Evolutionary conservation across 352 stramenopile genomes (phyloP).

Genomic region (Globisporangium nagaii): DNA sequence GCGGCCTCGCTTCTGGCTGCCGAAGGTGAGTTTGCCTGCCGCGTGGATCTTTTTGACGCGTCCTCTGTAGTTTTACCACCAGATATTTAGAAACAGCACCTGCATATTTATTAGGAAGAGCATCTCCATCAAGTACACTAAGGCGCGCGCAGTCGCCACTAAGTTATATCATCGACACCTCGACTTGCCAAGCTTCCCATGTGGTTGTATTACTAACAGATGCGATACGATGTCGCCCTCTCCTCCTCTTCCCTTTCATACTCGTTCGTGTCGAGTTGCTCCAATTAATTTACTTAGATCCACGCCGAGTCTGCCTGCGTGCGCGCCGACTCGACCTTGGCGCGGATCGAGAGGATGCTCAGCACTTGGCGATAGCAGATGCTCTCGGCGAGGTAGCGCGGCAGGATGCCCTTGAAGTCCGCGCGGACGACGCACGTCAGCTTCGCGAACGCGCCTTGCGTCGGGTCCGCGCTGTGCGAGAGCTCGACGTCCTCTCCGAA

Average conservation of each 20-base stretch:
- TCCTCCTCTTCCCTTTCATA: not conserved
- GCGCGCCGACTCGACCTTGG: slow-evolving; percentile 32
- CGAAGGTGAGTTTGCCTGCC: no score
- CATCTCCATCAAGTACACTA: no score
- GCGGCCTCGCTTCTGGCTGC: no score
- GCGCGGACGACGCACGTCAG: slow-evolving; percentile 52
- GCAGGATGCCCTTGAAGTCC: slow-evolving; percentile 60
- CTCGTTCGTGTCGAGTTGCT: not conserved
- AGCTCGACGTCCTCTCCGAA: slow-evolving; percentile 16
- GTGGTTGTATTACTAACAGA: not conserved
- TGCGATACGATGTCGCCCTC: not conserved
- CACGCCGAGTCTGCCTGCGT: slow-evolving; percentile 20
- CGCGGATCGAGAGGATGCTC: slow-evolving; percentile 47
- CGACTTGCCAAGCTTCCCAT: not conserved
- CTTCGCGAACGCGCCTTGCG: slow-evolving; percentile 20
- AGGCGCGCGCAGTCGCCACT: no score
- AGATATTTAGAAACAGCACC: no score
- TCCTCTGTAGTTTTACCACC: no score
- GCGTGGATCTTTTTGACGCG: no score
- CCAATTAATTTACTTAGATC: slow-evolving; percentile 12
- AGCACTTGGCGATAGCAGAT: slow-evolving; percentile 75
- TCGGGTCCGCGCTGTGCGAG: slow-evolving; percentile 4
- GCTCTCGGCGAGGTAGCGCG: slow-evolving; percentile 63
- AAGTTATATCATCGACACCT: not conserved
- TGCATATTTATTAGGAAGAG: no score